Evolutionary conservation across 2,329 filamentous ascomycete species (phyloP), one percentile per base, ranked within the genome.

Genomic region (Coniochaeta pulveracea): DNA sequence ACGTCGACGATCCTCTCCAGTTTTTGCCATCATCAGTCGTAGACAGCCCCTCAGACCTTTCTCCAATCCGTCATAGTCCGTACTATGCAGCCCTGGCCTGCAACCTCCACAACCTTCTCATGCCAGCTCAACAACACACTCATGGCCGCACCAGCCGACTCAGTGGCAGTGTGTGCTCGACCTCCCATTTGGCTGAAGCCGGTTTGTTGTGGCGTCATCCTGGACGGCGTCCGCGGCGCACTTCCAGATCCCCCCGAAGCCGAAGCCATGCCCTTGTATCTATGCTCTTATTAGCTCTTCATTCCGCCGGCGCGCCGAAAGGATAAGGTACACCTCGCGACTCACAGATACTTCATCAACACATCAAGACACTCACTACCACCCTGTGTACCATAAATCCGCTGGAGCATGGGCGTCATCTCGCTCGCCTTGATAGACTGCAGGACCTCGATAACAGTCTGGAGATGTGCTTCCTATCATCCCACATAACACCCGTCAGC

Each of bases 81-180:
- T 41, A 86, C 84, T 59, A 98, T 91, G 56, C 83, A 85, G 27
- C 91, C 91, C 45, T 86, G 68, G 16, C 91, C 91, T 23, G 86
- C 85, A 50, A 95, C 78, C 50, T 98, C 91, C 4, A 96, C 85
- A 41, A 95, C 73, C 72, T 95, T 98, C 67, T 98, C 91, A 55
- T 98, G 91, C 91, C 91, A 98, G 60, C 86, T 95, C 45, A 98
- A 65, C 53, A 98, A 58, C 33, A 98, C 91, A 53, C 91, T 96
- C 91, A 96, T 96, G 34, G 80, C 82, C 37, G 86, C 80, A 22
- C 85, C 83, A 40, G 85, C 79, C 29, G 84, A 81, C 51, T 80
- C 75, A 51, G 64, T 72, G 23, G 63, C 52, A 7, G 49, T 62
- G 17, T 63, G 66, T 6, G 72, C 66, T 34, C 75, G 59, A 10